Percentiles rank a stretch among this genome's conserved stretches.
Conservation (phyloP, 306 rosid species). For the Sesbania bispinosa region DNA sequence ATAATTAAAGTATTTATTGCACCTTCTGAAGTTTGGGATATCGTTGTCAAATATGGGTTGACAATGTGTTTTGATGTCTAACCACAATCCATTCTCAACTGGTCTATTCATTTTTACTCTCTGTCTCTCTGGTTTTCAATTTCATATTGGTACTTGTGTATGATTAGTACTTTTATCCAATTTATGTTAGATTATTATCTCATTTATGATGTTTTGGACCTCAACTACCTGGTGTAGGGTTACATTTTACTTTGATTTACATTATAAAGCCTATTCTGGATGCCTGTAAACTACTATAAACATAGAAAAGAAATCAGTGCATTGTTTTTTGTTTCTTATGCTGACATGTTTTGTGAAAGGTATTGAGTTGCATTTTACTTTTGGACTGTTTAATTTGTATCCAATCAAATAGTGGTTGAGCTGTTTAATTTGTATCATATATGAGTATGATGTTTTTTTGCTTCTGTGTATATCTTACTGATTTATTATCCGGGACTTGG, state of each 20-base stretch:
- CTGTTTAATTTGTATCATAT: neutral
- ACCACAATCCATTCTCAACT: neutral
- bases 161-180: neutral
- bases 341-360: neutral
- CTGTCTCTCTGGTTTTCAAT: neutral
- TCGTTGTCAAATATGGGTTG: neutral
- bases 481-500: neutral
- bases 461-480: neutral
- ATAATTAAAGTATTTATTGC: neutral
- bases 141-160: neutral
- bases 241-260: neutral
- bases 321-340: neutral
- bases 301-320: neutral
- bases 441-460: neutral
- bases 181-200: neutral
- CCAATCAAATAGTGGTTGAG: neutral
- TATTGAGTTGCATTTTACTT: neutral
- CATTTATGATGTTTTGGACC: neutral
- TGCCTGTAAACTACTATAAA: neutral
- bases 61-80: slow-evolving; percentile 2
- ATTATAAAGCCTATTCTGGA: neutral
- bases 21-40: neutral
- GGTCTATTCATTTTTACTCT: neutral
- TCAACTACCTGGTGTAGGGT: neutral
- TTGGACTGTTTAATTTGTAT: neutral